phyloP scores from a whole-genome alignment of 2,329 filamentous ascomycete species.

The Colletotrichum spinosum region DNA sequence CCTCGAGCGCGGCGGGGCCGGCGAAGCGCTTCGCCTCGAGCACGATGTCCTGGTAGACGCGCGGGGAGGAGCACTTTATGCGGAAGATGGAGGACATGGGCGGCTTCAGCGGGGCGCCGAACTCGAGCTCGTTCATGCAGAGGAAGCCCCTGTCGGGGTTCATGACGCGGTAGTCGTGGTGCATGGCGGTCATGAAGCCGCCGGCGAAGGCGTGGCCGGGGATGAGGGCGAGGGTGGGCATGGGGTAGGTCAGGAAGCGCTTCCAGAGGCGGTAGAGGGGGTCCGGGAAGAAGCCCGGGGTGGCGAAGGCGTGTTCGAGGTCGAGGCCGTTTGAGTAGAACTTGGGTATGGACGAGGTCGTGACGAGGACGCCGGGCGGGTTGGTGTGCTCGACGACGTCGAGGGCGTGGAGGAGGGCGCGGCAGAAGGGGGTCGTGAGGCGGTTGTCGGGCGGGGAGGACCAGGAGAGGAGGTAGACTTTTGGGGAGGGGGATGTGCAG shows the following conservation, averaged over 20 bases:
- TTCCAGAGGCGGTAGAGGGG: conserved; percentile 74
- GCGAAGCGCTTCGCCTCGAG: conserved; percentile 79
- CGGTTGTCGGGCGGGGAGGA: conserved; percentile 80
- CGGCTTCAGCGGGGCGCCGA: conserved; percentile 79
- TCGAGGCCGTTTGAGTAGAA: conserved; percentile 91
- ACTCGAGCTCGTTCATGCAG: conserved; percentile 85
- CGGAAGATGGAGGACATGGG: conserved; percentile 82
- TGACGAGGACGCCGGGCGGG: conserved; percentile 76
- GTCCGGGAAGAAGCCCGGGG: conserved; percentile 70
- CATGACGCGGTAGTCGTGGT: conserved; percentile 86
- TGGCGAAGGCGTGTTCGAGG: conserved; percentile 71
- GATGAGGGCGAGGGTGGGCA: conserved; percentile 84
- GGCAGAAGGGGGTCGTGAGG: conserved; percentile 75
- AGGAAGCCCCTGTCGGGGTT: conserved; percentile 77
- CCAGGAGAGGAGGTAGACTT: conserved; percentile 80
- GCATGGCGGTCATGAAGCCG: conserved; percentile 84
- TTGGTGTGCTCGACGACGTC: conserved; percentile 77
- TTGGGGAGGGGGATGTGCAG: conserved; percentile 69
- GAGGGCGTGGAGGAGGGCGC: conserved; percentile 75
- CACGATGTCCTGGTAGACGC: conserved; percentile 72
- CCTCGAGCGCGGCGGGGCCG: conserved; percentile 71
- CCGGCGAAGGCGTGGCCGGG: conserved; percentile 87
- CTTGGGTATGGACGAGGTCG: conserved; percentile 80
- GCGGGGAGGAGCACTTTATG: conserved; percentile 66
- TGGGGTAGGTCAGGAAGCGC: conserved; percentile 73